These are phyloP conservation scores for Aspergillus sclerotiicarbonarius DNA, from an alignment of 495 filamentous ascomycete genomes.

Conservation along the genomic window DNA sequence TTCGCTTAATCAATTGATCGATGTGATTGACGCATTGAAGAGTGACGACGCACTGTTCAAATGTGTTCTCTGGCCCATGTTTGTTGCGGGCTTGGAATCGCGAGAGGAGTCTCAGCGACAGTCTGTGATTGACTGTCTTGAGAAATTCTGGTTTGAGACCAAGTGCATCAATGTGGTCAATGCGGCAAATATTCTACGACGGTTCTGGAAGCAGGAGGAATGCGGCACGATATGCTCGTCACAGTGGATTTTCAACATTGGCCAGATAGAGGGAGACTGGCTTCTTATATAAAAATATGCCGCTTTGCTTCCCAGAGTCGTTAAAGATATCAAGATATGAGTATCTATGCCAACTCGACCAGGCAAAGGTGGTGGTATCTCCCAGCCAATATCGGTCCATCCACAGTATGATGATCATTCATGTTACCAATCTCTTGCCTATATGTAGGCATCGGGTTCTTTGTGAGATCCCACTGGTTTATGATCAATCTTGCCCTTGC, in stretches of 20 bases:
- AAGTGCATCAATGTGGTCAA: slow-evolving; percentile 30
- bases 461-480: too few species aligned
- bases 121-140: slow-evolving; percentile 15
- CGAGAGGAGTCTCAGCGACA: slow-evolving; percentile 3
- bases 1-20: slow-evolving; percentile 36
- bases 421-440: too few species aligned
- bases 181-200: slow-evolving; percentile 29
- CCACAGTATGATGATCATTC: too few species aligned
- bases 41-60: slow-evolving; percentile 46
- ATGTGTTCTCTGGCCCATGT: slow-evolving; percentile 51
- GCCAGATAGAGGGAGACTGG: background rate
- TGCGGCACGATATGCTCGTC: background rate
- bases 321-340: too few species aligned
- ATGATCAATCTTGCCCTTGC: too few species aligned
- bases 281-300: background rate
- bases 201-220: slow-evolving; percentile 27
- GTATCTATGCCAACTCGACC: too few species aligned
- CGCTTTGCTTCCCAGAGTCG: too few species aligned
- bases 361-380: too few species aligned
- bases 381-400: too few species aligned
- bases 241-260: background rate
- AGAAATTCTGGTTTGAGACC: slow-evolving; percentile 25
- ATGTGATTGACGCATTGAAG: slow-evolving; percentile 39
- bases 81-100: slow-evolving; percentile 48
- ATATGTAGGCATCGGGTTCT: too few species aligned